phyloP scores from a whole-genome alignment of 257 asterid genomes.

The Vinca minor region DNA sequence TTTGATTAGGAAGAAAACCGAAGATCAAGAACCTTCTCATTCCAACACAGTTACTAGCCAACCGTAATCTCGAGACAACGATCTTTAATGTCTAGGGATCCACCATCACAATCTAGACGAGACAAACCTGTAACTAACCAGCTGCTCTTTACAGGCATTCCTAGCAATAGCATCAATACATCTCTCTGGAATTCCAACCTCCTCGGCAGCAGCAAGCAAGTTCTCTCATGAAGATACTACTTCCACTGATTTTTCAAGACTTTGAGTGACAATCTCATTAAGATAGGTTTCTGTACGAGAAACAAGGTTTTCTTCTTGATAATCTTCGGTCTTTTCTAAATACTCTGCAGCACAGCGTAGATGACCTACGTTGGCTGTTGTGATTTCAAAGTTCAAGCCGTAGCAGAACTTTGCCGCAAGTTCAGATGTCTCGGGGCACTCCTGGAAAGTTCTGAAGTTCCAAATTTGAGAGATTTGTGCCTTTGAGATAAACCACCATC shows the following conservation, averaged over 20 bases:
- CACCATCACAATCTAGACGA: constrained; percentile 34
- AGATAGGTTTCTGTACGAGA: constrained; percentile 50
- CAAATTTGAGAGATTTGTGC: constrained; percentile 33
- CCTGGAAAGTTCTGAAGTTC: constrained; percentile 51
- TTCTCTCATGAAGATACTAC: constrained; percentile 46
- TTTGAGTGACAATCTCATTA: constrained; percentile 31
- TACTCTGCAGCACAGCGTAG: constrained; percentile 54
- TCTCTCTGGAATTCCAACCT: constrained; percentile 32
- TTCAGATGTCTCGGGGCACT: constrained; percentile 53
- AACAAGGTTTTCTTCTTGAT: constrained; percentile 44
- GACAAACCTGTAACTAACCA: constrained; percentile 48
- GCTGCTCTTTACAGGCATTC: constrained; percentile 50
- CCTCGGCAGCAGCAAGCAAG: constrained; percentile 40
- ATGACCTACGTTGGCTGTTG: constrained; percentile 46
- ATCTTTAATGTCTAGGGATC: constrained; percentile 27
- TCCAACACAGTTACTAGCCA: too few species aligned
- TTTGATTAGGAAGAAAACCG: background rate
- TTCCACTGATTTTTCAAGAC: constrained; percentile 49
- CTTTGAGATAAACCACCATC: constrained; percentile 42
- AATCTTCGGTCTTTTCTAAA: constrained; percentile 54
- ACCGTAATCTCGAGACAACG: constrained; percentile 36
- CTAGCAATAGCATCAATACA: constrained; percentile 39
- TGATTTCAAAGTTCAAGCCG: constrained; percentile 57
- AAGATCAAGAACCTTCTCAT: background rate
- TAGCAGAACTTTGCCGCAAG: constrained; percentile 66